Percentiles rank a stretch among this genome's conserved stretches.
Evolutionary conservation across 345 rosid species (phyloP).

Genomic region (Rhizophora mangle): DNA sequence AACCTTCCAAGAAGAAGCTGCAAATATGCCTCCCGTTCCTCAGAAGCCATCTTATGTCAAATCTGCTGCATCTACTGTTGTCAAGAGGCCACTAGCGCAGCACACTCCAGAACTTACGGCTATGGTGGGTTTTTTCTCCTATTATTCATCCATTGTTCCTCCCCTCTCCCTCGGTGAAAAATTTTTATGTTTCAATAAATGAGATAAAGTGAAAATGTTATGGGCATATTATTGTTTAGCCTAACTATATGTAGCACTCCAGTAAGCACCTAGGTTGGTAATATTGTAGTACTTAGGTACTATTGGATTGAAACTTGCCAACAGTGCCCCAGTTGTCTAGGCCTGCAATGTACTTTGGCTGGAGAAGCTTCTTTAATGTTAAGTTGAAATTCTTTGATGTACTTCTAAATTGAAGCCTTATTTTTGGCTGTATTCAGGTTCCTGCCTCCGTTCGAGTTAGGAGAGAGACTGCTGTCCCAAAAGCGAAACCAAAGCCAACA

Average conservation of each 20-base stretch:
- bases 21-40: constrained; percentile 50
- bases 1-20: constrained; percentile 44
- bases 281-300: neutral
- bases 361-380: neutral
- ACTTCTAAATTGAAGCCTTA: neutral
- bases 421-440: constrained; percentile 43
- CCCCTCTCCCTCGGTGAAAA: neutral
- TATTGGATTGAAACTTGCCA: neutral
- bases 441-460: constrained; percentile 97
- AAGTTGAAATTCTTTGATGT: neutral
- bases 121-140: constrained; percentile 52
- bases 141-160: neutral
- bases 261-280: neutral
- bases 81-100: constrained; percentile 96
- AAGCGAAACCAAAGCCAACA: constrained; percentile 66
- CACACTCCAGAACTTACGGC: constrained; percentile 94
- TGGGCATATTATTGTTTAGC: no score
- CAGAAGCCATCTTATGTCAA: constrained; percentile 91
- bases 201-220: no score
- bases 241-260: no score
- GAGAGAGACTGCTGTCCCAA: constrained; percentile 65
- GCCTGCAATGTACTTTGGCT: neutral
- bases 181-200: no score
- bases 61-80: constrained; percentile 98
- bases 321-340: neutral